Conservation (phyloP, 495 filamentous ascomycete species). For the Penicillium subrubescens region DNA sequence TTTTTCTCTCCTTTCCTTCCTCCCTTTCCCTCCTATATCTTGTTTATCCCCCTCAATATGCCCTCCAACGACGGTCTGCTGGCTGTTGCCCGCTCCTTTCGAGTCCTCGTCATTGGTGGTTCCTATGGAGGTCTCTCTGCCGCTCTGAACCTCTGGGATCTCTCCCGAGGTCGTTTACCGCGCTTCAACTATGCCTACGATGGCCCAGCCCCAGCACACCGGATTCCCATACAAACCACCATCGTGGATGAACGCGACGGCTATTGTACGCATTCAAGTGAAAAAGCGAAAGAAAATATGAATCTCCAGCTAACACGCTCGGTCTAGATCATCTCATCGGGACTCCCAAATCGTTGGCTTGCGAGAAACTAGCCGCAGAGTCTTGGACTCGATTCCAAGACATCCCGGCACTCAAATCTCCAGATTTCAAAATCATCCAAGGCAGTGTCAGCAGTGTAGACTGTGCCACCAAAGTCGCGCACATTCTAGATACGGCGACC, state of each 20-base stretch:
- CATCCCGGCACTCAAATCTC: constrained; percentile 57
- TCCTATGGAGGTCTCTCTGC: constrained; percentile 66
- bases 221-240: constrained; percentile 61
- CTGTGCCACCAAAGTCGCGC: constrained; percentile 49
- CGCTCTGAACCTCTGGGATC: constrained; percentile 61
- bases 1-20: neutral
- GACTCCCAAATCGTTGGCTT: constrained; percentile 61
- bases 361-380: constrained; percentile 53
- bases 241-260: constrained; percentile 73
- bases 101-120: constrained; percentile 61
- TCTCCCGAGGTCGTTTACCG: constrained; percentile 48
- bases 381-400: constrained; percentile 64
- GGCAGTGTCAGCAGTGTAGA: constrained; percentile 60
- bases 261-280: constrained; percentile 55
- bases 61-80: constrained; percentile 35
- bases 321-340: constrained; percentile 61
- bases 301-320: constrained; percentile 1
- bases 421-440: constrained; percentile 55
- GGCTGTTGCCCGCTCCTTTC: constrained; percentile 29
- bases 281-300: neutral
- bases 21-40: neutral
- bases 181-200: constrained; percentile 38
- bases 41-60: constrained; percentile 23
- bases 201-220: constrained; percentile 28
- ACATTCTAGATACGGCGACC: constrained; percentile 38